Evolutionary conservation across 306 rosid species (phyloP), one percentile per base, ranked within the genome.

Genomic region (Aeschynomene evenia): DNA sequence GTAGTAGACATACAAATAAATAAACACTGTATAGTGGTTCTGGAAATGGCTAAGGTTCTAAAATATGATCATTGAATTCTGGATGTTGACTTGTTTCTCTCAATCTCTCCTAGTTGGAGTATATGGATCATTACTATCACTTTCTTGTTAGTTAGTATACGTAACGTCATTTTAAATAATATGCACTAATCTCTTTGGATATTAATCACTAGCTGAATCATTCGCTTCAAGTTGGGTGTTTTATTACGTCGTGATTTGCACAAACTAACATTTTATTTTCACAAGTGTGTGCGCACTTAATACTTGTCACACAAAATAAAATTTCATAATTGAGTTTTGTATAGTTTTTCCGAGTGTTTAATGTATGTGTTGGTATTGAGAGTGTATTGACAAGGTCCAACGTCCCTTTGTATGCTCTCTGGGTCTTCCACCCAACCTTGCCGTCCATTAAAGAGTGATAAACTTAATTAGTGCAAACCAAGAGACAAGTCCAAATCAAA

Each of bases 401-500:
- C 26, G 26, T 48, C 24, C 61, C 24, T 48, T 46, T 22, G 5
- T 5, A 16, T 64, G n/a, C 42, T 28, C 43, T 46, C 9, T 22
- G 21, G 23, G 58, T 36, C 58, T 71, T 48, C 34, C 9, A 20
- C 59, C 34, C 9, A 20, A 62, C 7, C 63, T 62, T 63, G 78
- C 77, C 72, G 72, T 64, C 65, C 66, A 51, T 34, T 40, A 28
- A 64, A 18, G 18, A 53, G 50, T 7, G 37, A 23, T 28, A 28
- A 28, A 28, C 31, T 28, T 28, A 55, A 60, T 50, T 50, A 13
- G 48, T 14, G 14, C 4, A 18, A 39, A 48, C 68, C 52, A 60
- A 60, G 12, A 15, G 19, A 60, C 69, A 24, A 50, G 14, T 62
- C 33, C 63, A 24, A 54, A 19, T 6, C 4, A 36, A 34, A 37